Conservation (phyloP, 1,139 yeast genomes). For the Taphrina flavorubra region DNA sequence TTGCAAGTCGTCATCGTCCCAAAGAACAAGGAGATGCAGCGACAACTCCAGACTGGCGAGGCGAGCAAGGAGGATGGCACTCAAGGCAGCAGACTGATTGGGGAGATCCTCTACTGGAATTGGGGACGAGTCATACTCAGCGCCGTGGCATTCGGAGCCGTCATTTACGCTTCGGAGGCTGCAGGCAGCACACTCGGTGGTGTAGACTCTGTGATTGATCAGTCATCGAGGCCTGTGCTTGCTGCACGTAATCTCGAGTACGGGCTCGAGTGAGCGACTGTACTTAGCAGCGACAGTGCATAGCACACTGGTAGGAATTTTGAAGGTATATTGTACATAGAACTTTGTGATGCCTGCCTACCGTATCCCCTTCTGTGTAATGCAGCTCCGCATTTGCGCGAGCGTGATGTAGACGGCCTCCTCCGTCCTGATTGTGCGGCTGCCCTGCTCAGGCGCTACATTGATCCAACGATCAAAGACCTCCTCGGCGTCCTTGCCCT, state of each 20-base stretch:
- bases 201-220: background rate
- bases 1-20: conserved; percentile 33
- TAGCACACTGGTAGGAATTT: background rate
- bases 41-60: conserved; percentile 6
- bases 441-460: conserved; percentile 39
- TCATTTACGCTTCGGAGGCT: conserved; percentile 23
- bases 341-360: background rate
- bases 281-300: no score
- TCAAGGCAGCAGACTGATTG: conserved; percentile 19
- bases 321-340: background rate
- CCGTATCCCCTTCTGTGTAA: conserved; percentile 18
- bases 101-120: conserved; percentile 30
- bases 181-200: background rate
- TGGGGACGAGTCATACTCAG: conserved; percentile 27
- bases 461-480: conserved; percentile 44
- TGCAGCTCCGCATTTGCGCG: conserved; percentile 33
- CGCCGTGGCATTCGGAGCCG: conserved; percentile 26
- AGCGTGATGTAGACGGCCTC: conserved; percentile 42
- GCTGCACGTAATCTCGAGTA: conserved; percentile 34
- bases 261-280: conserved; percentile 17
- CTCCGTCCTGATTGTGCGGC: conserved; percentile 40
- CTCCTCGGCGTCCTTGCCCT: conserved; percentile 38
- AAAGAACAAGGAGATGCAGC: conserved; percentile 32
- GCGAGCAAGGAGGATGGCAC: conserved; percentile 24
- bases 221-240: background rate